A percentile compares a stretch with the other conserved stretches of the same genome.
Evolutionary conservation across 345 rosid species (phyloP).

Genomic region (Acer campestre): DNA sequence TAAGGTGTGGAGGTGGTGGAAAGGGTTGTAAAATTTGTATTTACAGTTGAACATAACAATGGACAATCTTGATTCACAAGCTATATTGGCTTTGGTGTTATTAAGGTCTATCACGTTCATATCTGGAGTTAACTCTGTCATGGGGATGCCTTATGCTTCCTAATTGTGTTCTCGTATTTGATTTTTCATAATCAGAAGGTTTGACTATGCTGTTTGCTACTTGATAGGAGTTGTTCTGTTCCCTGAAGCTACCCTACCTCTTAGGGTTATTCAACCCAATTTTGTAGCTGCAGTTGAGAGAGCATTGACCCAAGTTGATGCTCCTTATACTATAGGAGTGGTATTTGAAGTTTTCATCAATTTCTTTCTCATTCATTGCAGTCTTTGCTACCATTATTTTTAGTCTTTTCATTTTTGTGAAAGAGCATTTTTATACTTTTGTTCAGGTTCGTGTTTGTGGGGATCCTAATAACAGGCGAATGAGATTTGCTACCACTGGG

Average conservation of each 20-base stretch:
- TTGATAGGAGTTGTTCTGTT: constrained; percentile 87
- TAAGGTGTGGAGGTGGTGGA: neutral
- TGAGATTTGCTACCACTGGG: constrained; percentile 65
- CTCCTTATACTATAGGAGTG: constrained; percentile 88
- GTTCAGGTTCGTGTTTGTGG: constrained; percentile 64
- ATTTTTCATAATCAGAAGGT: neutral
- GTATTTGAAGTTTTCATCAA: constrained; percentile 49
- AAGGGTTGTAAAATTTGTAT: neutral
- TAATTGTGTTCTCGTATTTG: neutral
- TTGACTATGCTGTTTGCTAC: constrained; percentile 24
- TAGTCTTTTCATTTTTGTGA: neutral
- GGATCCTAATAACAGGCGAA: constrained; percentile 38
- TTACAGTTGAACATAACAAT: neutral
- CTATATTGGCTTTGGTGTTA: neutral
- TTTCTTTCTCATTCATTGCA: neutral
- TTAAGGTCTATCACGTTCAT: neutral
- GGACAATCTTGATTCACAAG: neutral
- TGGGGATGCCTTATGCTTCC: neutral
- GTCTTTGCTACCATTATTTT: constrained; percentile 7
- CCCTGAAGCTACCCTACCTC: constrained; percentile 96
- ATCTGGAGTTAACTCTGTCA: neutral
- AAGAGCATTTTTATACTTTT: constrained; percentile 14
- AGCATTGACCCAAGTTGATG: constrained; percentile 68
- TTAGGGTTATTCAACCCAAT: constrained; percentile 72
- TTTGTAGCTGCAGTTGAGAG: constrained; percentile 82